phyloP scores from a whole-genome alignment of 192 early-diverging fungal species.

The Coemansia asiatica region DNA sequence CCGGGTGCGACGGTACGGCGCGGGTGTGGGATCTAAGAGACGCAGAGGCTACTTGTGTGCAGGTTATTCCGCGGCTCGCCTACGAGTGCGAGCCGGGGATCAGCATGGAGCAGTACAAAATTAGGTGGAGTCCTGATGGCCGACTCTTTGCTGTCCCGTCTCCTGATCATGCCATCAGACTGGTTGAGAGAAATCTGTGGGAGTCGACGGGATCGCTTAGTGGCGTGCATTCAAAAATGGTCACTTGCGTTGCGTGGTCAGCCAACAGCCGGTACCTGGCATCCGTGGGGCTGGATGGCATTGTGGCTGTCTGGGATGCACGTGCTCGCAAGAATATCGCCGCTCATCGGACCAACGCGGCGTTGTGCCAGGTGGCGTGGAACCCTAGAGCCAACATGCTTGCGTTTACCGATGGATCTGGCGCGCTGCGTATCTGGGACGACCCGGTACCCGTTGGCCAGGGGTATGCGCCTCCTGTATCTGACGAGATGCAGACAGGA shows the following conservation, averaged over 20 bases:
- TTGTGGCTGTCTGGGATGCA: constrained; percentile 69
- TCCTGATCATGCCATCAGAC: constrained; percentile 37
- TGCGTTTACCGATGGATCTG: constrained; percentile 59
- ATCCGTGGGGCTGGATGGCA: constrained; percentile 46
- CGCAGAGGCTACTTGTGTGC: constrained; percentile 45
- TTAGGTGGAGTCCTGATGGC: constrained; percentile 68
- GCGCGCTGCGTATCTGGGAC: constrained; percentile 62
- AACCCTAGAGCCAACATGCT: constrained; percentile 65
- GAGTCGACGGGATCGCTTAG: constrained; percentile 24
- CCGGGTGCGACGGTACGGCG: constrained; percentile 63
- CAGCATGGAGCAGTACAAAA: constrained; percentile 39
- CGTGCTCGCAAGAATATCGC: constrained; percentile 52
- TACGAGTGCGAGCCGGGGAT: constrained; percentile 52
- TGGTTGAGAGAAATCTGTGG: constrained; percentile 45
- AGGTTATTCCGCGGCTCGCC: constrained; percentile 36
- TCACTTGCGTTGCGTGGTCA: constrained; percentile 63
- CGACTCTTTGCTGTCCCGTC: constrained; percentile 62
- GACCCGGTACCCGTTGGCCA: constrained; percentile 55
- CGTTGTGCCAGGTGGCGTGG: constrained; percentile 66
- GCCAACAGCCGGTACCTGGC: constrained; percentile 64
- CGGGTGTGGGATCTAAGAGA: constrained; percentile 65
- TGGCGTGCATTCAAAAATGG: constrained; percentile 44
- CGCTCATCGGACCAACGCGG: constrained; percentile 33
- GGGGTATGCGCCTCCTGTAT: constrained; percentile 39
- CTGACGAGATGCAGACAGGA: background rate